Evolutionary conservation across 2,329 filamentous ascomycete species (phyloP), one percentile per base, ranked within the genome.

Genomic region (Sclerotinia nivalis): DNA sequence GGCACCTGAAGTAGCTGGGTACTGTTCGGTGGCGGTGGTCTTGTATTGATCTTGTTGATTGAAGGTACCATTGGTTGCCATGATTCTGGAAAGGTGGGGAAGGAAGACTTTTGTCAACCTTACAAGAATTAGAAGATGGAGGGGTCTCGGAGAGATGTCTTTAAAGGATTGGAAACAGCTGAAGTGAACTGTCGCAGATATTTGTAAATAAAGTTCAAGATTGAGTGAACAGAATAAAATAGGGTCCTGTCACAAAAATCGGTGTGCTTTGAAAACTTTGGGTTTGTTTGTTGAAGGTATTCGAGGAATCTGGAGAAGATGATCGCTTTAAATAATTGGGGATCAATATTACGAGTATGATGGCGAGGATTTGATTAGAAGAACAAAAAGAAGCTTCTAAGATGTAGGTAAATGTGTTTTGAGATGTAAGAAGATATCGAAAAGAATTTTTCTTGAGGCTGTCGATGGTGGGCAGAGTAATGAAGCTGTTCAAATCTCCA

Each of bases 21-120:
- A 79, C 70, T 78, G 76, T 71, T 79, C 78, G 45, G 74, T 74
- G 49, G 62, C 40, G 52, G 73, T 71, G 50, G 69, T 73, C 73
- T 78, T 79, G 75, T 78, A 78, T 70, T 78, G 77, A 49, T 79
- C 77, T 73, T 78, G 77, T 71, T 78, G 76, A 45, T 72, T 66
- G 73, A 78, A 79, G 73, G 69, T 78, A 69, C 78, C 78, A 75
- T 79, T 80, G 75, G 78, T 77, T 28, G 77, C 75, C 77, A 78
- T 78, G 69, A 49, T 75, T 73, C 25, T 64, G 45, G 50, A 69
- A 55, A 66, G 62, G 65, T 72, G 71, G 74, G 71, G 72, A 70
- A 72, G 73, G 72, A 50, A 43, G 55, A 61, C 56, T 68, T 71
- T 69, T 69, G 73, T 74, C 73, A 61, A 74, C 72, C 73, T 75